Percentiles rank a stretch among this genome's conserved stretches.
These are phyloP conservation scores for Fusarium agapanthi DNA, from an alignment of 2,329 filamentous ascomycete species.

Conservation along the genomic window DNA sequence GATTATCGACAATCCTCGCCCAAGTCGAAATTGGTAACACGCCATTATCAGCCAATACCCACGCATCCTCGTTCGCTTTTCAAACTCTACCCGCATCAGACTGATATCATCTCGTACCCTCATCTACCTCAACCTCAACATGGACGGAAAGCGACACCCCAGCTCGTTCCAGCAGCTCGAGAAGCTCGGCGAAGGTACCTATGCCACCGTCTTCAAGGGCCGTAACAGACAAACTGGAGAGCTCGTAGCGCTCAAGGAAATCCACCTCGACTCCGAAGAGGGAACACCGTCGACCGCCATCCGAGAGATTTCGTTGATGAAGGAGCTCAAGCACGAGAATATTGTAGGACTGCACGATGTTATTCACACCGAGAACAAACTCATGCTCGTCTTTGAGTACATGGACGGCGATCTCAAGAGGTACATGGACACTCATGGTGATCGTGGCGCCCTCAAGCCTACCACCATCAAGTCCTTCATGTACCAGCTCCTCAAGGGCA, in stretches of 20 bases:
- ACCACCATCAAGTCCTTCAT: slow-evolving; percentile 98
- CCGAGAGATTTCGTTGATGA: slow-evolving; percentile 98
- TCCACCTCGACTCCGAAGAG: slow-evolving; percentile 98
- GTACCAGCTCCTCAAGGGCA: slow-evolving; percentile 94
- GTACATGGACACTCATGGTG: slow-evolving; percentile 95
- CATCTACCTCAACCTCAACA: slow-evolving; percentile 52
- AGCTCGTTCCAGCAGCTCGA: slow-evolving; percentile 99
- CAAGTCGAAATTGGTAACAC: slow-evolving; percentile 20
- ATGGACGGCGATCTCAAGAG: slow-evolving; percentile 99
- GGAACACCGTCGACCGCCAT: slow-evolving; percentile 97
- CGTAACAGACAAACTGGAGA: slow-evolving; percentile 97
- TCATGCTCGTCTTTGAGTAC: slow-evolving; percentile 99
- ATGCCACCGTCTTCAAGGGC: slow-evolving; percentile 99
- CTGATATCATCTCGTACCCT: not conserved
- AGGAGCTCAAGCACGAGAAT: slow-evolving; percentile 98
- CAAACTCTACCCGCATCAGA: slow-evolving; percentile 1
- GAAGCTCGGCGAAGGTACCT: slow-evolving; percentile 97
- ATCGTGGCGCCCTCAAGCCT: slow-evolving; percentile 88
- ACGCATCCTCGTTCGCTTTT: slow-evolving; percentile 1
- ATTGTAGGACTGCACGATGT: slow-evolving; percentile 98
- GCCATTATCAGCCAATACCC: slow-evolving; percentile 16
- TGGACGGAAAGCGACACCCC: slow-evolving; percentile 93
- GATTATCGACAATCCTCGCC: not conserved
- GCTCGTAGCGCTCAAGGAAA: slow-evolving; percentile 96
- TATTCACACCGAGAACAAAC: slow-evolving; percentile 99